A percentile compares a stretch with the other conserved stretches of the same genome.
Conservation (phyloP, 1,139 yeast genomes). For the Taphrina flavorubra region DNA sequence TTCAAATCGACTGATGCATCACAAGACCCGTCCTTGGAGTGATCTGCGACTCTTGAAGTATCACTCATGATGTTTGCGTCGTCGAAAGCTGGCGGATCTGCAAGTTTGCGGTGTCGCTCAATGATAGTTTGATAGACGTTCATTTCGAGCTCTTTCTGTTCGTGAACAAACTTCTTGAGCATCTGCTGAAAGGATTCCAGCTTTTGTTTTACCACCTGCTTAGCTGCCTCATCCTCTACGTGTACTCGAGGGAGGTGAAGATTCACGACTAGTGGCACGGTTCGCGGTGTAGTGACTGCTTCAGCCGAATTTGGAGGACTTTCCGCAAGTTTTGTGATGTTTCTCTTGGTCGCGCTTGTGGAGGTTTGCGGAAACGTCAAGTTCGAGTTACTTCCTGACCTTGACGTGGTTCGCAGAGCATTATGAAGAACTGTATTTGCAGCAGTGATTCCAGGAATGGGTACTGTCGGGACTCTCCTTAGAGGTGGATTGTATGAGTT, state of each 20-base stretch:
- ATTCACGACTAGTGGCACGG: constrained; percentile 1
- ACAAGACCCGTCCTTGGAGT: no score
- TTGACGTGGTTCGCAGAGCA: neutral
- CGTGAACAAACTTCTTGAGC: constrained; percentile 9
- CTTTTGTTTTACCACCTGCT: neutral
- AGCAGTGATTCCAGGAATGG: no score
- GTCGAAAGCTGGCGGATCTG: neutral
- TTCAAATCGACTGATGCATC: neutral
- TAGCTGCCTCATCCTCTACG: neutral
- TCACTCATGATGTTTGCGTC: neutral
- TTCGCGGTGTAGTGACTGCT: neutral
- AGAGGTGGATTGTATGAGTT: neutral
- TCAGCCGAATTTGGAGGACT: neutral
- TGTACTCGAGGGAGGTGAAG: constrained; percentile 6
- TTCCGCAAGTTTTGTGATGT: neutral
- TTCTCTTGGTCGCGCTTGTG: neutral
- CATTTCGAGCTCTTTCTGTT: neutral
- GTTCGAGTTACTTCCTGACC: neutral
- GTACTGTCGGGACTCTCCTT: neutral
- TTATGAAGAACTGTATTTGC: no score
- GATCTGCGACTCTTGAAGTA: no score
- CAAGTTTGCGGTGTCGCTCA: neutral
- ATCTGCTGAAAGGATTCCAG: constrained; percentile 6
- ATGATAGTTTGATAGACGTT: neutral
- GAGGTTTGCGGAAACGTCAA: neutral